Evolutionary conservation across 495 filamentous ascomycete species (phyloP), one percentile per base, ranked within the genome.

Genomic region (Penicillium herquei): DNA sequence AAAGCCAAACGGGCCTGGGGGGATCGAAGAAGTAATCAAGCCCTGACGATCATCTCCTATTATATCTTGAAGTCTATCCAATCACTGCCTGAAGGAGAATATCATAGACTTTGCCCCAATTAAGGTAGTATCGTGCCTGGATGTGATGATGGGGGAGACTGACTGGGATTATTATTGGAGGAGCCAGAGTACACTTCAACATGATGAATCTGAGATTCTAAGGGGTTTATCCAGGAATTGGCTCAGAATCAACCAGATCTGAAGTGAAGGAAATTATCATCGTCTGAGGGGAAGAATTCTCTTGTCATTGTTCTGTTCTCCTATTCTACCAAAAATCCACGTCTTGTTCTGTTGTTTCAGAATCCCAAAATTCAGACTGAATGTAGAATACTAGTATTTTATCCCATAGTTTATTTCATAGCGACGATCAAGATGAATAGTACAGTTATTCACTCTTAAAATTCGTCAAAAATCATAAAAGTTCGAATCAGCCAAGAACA

Each of bases 21-120:
- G 1, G 21, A 26, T 26, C 21, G 21, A 26, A 26, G 21, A 26
- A 26, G 21, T 26, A 26, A 26, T 32, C 8, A 39, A 39, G 50
- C 59, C 57, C 57, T 68, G 65, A 45, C 51, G 65, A 68, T 68
- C 65, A 49, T 59, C 39, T 7, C 50, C 63, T 49, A 54, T 65
- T 63, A 65, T 63, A 65, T 68, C 56, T 60, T 45, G 40, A 44
- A 21, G 34, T 18, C 30, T 37, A n/a, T 52, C 64, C 64, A 66
- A 66, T 66, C 56, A 56, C 7, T 26, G 6, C 8, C 13, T 14
- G 11, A 11, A 61, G 11, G 10, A 18, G 35, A 21, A 40, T 40
- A 8, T 18, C 45, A n/a, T 45, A 43, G 45, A 47, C 46, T 54
- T 61, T 51, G 32, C 46, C 37, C 52, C 31, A 41, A 39, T 37